phyloP scores from a whole-genome alignment of 176 grass and related monocot species.

The Oryza longistaminata region DNA sequence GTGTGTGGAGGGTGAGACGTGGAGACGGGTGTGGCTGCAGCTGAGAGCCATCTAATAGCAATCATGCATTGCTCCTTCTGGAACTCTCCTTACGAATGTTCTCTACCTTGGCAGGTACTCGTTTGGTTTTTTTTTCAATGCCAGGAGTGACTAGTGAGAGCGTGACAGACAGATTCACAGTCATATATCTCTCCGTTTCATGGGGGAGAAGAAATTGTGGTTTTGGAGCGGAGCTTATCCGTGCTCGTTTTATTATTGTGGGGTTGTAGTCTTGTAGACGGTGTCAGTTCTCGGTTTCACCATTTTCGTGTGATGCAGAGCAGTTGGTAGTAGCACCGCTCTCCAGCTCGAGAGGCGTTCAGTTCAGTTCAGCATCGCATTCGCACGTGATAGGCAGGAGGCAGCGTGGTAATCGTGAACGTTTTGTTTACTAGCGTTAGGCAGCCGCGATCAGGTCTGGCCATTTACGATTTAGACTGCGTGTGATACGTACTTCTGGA shows the following conservation, averaged over 20 bases:
- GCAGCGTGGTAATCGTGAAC: neutral
- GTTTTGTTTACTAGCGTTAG: neutral
- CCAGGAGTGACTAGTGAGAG: neutral
- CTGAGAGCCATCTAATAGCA: neutral
- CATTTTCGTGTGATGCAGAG: constrained; percentile 7
- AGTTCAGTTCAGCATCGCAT: neutral
- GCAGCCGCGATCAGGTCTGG: no score
- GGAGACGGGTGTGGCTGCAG: neutral
- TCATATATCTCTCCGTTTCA: neutral
- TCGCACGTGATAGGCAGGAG: neutral
- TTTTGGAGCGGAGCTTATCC: neutral
- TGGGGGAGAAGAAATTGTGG: neutral
- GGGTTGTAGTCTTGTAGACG: no score
- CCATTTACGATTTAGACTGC: neutral
- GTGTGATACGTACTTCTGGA: neutral
- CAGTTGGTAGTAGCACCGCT: neutral
- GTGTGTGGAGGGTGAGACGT: neutral
- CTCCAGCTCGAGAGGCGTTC: neutral
- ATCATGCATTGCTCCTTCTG: no score
- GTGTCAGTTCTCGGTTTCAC: neutral
- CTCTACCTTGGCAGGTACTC: no score
- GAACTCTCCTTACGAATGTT: no score
- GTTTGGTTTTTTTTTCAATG: no score
- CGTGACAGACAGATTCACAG: neutral
- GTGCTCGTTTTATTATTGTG: no score